Base-by-base conservation (phyloP, 1,284 basidiomycete genomes). In the Boletus mariae region DNA sequence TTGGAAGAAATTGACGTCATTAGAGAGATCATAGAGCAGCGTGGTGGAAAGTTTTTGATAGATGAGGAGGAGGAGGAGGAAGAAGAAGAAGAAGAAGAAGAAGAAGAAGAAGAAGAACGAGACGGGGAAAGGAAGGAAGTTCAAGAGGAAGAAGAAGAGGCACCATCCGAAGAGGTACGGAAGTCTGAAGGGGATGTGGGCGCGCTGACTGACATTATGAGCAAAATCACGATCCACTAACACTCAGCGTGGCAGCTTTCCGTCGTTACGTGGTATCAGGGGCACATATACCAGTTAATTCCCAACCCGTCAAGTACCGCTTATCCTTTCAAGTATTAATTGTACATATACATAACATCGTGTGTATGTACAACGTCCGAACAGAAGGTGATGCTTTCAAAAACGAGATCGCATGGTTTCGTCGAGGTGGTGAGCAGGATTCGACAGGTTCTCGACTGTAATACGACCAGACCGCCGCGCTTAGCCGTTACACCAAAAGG, bases 1-100 rank as follows among this genome's bases (percentile, higher is more conserved):
- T 90, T 91, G 55, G 89, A 87, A 58, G 78, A 82, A 63, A 73
- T 54, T 31, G 28, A 83, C 54, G 77, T 81, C 52, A 70, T 96
- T 41, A 75, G 75, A 49, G 75, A 80, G 55, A 52, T 83, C 40
- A 71, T 97, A 67, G 85, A 80, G 60, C 74, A 78, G 49, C 84
- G 92, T 56, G 87, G 85, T 25, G 76, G 86, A 2, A 83, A 78
- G 60, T 62, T 88, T 11, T 67, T 82, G 6, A 69, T 79, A 10
- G 79, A 92, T 48, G 91, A 92, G 49, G 86, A 88, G 47, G 88
- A 90, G 43, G 87, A 85, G 40, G 84, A 85, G 74, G 17, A 20
- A 20, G 17, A 20, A 20, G 17, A 20, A 20, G 83, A 83, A 60
- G 74, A 75, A 17, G 17, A 20, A 20, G 17, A 20, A 20, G 17